Conservation (phyloP, 2,329 filamentous ascomycete genomes). For the Pyrenochaeta sp. region DNA sequence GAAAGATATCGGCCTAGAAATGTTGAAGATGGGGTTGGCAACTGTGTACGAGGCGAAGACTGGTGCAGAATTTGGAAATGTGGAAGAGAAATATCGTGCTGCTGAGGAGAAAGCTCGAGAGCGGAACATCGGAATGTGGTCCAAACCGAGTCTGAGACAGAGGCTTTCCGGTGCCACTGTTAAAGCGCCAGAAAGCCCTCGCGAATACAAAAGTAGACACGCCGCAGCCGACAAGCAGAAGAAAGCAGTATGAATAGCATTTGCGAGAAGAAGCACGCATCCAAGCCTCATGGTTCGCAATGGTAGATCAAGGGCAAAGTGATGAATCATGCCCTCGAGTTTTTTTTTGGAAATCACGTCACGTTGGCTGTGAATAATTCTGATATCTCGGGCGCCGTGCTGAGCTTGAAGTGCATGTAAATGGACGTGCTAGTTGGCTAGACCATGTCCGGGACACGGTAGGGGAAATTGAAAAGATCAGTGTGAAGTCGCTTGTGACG, state of each 20-base stretch:
- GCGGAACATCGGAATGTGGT: conserved; percentile 70
- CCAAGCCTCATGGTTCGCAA: too few relatives aligned
- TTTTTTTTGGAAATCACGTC: too few relatives aligned
- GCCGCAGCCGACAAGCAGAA: conserved; percentile 51
- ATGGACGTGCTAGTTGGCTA: neutral
- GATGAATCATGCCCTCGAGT: neutral
- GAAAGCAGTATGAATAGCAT: conserved; percentile 28
- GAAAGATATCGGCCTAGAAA: conserved; percentile 85
- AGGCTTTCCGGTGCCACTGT: conserved; percentile 58
- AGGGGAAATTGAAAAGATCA: conserved; percentile 3
- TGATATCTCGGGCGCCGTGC: too few relatives aligned
- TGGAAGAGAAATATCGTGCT: conserved; percentile 67
- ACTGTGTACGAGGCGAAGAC: conserved; percentile 93
- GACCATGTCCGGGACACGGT: neutral
- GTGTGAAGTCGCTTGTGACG: conserved; percentile 1
- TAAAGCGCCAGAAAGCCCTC: conserved; percentile 76
- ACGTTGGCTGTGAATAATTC: too few relatives aligned
- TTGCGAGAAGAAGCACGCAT: too few relatives aligned
- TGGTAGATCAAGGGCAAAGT: too few relatives aligned
- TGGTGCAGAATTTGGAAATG: conserved; percentile 84
- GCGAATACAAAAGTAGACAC: conserved; percentile 80
- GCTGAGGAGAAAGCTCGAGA: conserved; percentile 64
- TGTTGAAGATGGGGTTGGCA: conserved; percentile 84
- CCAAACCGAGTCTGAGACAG: conserved; percentile 50
- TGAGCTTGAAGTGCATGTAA: too few relatives aligned